Evolutionary conservation across 495 filamentous ascomycete genomes (phyloP).

Genomic region (Tetracladium setigerum): DNA sequence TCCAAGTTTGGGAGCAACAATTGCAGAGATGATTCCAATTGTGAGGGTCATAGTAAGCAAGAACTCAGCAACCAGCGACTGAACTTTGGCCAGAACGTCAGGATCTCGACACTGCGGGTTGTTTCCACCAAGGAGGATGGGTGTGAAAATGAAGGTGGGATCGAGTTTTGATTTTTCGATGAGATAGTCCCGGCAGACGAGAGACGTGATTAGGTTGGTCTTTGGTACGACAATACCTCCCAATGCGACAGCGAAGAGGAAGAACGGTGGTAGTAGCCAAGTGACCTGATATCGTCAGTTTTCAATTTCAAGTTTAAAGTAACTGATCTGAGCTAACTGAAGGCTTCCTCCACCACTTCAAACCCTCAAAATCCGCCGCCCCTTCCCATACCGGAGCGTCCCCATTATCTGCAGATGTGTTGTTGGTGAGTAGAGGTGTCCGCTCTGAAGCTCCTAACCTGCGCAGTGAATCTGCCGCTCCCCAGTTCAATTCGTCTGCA

Average conservation of each 20-base stretch:
- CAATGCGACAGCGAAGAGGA: constrained; percentile 72
- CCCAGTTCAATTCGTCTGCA: constrained; percentile 6
- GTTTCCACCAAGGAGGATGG: constrained; percentile 56
- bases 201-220: constrained; percentile 68
- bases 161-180: constrained; percentile 48
- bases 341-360: constrained; percentile 65
- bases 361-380: constrained; percentile 49
- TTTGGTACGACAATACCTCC: constrained; percentile 75
- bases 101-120: constrained; percentile 61
- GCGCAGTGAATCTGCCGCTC: constrained; percentile 13
- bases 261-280: constrained; percentile 75
- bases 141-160: constrained; percentile 51
- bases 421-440: constrained; percentile 30
- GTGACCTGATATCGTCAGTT: constrained; percentile 48
- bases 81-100: constrained; percentile 50
- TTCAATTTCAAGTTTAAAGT: background rate
- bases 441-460: constrained; percentile 21
- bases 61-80: constrained; percentile 68
- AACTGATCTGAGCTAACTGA: constrained; percentile 43
- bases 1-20: constrained; percentile 77
- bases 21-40: constrained; percentile 60
- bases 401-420: constrained; percentile 9
- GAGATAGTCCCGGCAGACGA: constrained; percentile 77
- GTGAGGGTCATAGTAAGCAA: constrained; percentile 64
- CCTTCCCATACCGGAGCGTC: constrained; percentile 32